phyloP scores from a whole-genome alignment of 2,329 filamentous ascomycete species.

The Teratosphaeria viscida region DNA sequence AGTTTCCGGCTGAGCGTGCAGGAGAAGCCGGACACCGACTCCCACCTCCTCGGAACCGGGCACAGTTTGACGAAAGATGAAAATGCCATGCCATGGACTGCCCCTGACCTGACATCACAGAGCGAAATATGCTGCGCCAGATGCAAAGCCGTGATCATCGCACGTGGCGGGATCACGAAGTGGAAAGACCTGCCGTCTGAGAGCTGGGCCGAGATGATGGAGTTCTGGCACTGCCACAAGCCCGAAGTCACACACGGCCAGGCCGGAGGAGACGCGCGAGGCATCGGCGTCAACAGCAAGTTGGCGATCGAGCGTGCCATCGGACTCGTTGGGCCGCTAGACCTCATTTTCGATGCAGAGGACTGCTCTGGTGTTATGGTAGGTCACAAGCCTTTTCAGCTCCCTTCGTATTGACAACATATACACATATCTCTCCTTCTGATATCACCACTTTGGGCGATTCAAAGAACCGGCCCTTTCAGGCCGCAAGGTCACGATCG shows the following conservation, averaged over 20 bases:
- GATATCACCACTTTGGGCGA: constrained; percentile 7
- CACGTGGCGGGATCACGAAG: constrained; percentile 30
- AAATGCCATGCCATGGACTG: constrained; percentile 35
- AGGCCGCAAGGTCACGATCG: constrained; percentile 19
- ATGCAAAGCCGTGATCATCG: constrained; percentile 18
- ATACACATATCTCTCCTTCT: not conserved
- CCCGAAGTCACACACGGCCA: constrained; percentile 50
- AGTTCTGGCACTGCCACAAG: constrained; percentile 99
- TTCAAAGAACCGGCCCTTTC: constrained; percentile 28
- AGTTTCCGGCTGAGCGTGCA: constrained; percentile 46
- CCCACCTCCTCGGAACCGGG: constrained; percentile 7
- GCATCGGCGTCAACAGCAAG: constrained; percentile 72
- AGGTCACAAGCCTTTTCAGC: constrained; percentile 17
- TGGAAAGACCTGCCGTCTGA: constrained; percentile 96
- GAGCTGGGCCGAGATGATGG: constrained; percentile 99
- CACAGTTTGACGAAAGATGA: constrained; percentile 8
- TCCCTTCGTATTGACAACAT: constrained; percentile 1
- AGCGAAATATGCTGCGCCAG: constrained; percentile 18
- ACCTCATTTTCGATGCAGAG: constrained; percentile 57
- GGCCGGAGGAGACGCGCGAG: constrained; percentile 46
- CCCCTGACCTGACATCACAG: constrained; percentile 21
- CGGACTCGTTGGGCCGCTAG: constrained; percentile 72
- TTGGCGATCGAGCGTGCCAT: constrained; percentile 56
- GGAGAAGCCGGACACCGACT: constrained; percentile 16
- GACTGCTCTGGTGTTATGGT: constrained; percentile 51